These are phyloP conservation scores for Didymella lethalis DNA, from an alignment of 2,329 filamentous ascomycete species.

Conservation along the genomic window DNA sequence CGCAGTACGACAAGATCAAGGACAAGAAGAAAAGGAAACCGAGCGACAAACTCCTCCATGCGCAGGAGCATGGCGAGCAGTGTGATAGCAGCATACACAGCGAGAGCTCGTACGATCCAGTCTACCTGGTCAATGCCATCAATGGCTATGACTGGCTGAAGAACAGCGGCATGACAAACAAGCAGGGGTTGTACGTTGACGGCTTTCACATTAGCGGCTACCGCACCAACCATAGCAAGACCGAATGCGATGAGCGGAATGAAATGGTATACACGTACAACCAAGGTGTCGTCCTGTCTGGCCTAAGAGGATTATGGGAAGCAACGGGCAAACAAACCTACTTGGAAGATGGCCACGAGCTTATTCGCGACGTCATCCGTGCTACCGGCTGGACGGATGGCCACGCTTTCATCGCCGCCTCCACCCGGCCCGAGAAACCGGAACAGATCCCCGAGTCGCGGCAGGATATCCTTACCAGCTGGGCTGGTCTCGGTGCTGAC, in stretches of 20 bases:
- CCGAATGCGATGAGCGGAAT: conserved; percentile 79
- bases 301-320: conserved; percentile 80
- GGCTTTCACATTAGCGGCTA: conserved; percentile 84
- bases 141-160: conserved; percentile 83
- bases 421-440: conserved; percentile 4
- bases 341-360: conserved; percentile 78
- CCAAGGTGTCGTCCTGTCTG: conserved; percentile 87
- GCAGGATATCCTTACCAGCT: conserved; percentile 47
- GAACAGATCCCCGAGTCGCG: conserved; percentile 17
- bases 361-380: conserved; percentile 75
- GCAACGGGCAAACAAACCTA: conserved; percentile 76
- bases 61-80: conserved; percentile 19
- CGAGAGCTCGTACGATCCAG: conserved; percentile 59
- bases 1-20: conserved; percentile 30
- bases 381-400: conserved; percentile 74
- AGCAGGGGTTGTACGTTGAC: conserved; percentile 78
- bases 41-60: conserved; percentile 7
- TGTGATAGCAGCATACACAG: conserved; percentile 16
- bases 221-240: conserved; percentile 65
- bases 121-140: conserved; percentile 76
- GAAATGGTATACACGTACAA: conserved; percentile 96
- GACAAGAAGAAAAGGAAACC: conserved; percentile 8
- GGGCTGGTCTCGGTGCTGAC: conserved; percentile 78
- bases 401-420: conserved; percentile 36
- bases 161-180: conserved; percentile 80